Percentiles rank a stretch among this genome's conserved stretches.
Conservation (phyloP, 2,329 filamentous ascomycete species). For the Colletotrichum sidae region DNA sequence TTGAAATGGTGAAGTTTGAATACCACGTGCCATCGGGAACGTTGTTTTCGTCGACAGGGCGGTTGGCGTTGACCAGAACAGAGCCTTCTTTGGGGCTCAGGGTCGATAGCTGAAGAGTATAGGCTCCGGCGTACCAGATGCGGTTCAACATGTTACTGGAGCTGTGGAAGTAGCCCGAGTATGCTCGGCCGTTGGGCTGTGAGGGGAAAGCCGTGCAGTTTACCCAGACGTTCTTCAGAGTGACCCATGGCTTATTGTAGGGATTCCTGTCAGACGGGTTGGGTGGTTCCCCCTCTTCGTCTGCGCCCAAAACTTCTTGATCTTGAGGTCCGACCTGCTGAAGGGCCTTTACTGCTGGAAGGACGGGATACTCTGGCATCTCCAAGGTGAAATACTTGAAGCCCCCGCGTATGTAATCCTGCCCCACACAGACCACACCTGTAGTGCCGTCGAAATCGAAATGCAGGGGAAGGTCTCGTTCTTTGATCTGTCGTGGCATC, state of each 20-base stretch:
- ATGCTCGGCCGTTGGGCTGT: slow-evolving; percentile 59
- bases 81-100: slow-evolving; percentile 49
- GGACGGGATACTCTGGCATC: slow-evolving; percentile 52
- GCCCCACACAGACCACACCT: slow-evolving; percentile 48
- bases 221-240: slow-evolving; percentile 50
- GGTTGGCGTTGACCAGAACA: slow-evolving; percentile 49
- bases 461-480: slow-evolving; percentile 41
- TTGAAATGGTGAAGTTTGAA: slow-evolving; percentile 46
- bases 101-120: slow-evolving; percentile 50
- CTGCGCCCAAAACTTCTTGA: slow-evolving; percentile 38
- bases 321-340: slow-evolving; percentile 41
- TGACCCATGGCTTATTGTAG: slow-evolving; percentile 43
- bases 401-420: slow-evolving; percentile 50
- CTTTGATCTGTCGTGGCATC: slow-evolving; percentile 42
- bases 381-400: slow-evolving; percentile 57
- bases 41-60: slow-evolving; percentile 45
- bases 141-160: slow-evolving; percentile 57
- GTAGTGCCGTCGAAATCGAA: slow-evolving; percentile 44
- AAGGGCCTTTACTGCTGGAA: slow-evolving; percentile 18
- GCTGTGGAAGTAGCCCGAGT: slow-evolving; percentile 58
- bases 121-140: slow-evolving; percentile 57
- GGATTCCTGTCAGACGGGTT: slow-evolving; percentile 26
- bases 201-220: slow-evolving; percentile 54
- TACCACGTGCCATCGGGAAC: slow-evolving; percentile 49
- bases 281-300: slow-evolving; percentile 1